A percentile compares a stretch with the other conserved stretches of the same genome.
Conservation (phyloP, 495 filamentous ascomycete species). For the Cercophora sp. region DNA sequence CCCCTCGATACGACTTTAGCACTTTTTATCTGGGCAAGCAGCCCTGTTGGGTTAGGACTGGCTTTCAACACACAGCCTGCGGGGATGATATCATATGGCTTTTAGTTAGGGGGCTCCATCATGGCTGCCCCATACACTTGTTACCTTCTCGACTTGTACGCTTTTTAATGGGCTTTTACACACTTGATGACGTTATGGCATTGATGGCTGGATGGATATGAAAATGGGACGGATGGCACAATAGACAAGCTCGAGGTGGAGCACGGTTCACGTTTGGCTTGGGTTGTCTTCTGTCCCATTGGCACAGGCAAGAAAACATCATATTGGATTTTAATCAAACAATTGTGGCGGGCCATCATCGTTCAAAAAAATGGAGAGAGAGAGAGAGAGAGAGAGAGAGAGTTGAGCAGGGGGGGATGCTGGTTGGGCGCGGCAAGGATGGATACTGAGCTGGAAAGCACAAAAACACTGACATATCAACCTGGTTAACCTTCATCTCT, state of each 20-base stretch:
- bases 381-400: no score
- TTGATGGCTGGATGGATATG: not conserved
- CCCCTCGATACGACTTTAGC: not conserved
- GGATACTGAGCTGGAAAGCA: no score
- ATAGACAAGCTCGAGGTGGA: no score
- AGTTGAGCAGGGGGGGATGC: no score
- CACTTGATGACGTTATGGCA: not conserved
- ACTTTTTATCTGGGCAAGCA: not conserved
- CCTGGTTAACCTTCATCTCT: no score
- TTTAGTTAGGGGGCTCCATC: not conserved
- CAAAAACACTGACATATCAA: no score
- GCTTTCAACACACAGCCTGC: conserved; percentile 2
- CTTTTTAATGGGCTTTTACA: conserved; percentile 1
- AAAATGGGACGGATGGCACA: not conserved
- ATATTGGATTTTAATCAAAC: conserved; percentile 1
- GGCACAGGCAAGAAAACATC: not conserved
- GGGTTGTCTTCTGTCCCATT: no score
- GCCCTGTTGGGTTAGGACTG: no score
- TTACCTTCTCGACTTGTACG: not conserved
- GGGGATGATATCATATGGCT: not conserved
- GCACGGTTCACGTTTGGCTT: no score
- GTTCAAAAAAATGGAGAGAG: no score
- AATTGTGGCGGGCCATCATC: not conserved
- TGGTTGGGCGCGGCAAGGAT: no score
- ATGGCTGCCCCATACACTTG: not conserved